Percentiles rank a stretch among this genome's conserved stretches.
phyloP scores from a whole-genome alignment of 257 asterid genomes.

The Craterostigma plantagineum region DNA sequence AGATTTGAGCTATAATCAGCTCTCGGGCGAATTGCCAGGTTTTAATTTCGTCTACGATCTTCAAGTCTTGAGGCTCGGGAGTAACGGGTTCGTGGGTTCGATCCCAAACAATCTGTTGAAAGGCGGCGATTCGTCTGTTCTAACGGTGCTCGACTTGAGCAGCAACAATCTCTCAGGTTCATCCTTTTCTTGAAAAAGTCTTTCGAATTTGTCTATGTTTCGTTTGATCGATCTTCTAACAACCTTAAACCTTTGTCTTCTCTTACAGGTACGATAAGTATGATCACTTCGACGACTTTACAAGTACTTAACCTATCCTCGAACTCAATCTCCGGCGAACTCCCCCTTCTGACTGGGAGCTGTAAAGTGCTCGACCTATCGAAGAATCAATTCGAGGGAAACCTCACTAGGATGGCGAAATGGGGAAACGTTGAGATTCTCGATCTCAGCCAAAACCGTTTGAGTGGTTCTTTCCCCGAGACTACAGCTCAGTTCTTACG shows the following conservation, averaged over 20 bases:
- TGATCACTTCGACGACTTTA: constrained; percentile 77
- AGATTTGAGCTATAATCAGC: constrained; percentile 89
- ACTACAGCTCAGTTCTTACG: constrained; percentile 72
- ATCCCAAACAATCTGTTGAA: constrained; percentile 71
- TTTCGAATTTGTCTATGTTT: too few species aligned
- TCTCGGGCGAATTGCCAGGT: constrained; percentile 79
- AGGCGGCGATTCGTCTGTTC: constrained; percentile 76
- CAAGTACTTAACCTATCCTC: constrained; percentile 63
- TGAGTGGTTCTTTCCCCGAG: constrained; percentile 61
- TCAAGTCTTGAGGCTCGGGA: constrained; percentile 60
- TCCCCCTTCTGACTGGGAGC: constrained; percentile 67
- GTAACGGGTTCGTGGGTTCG: constrained; percentile 54
- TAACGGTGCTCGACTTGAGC: constrained; percentile 72
- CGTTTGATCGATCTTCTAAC: too few species aligned
- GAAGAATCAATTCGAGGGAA: constrained; percentile 57
- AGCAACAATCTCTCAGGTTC: constrained; percentile 82
- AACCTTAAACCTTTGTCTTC: background rate
- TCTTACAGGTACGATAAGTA: constrained; percentile 44
- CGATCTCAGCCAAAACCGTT: constrained; percentile 66
- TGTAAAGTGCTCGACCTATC: constrained; percentile 62
- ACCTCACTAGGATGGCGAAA: constrained; percentile 43
- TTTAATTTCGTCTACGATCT: constrained; percentile 80
- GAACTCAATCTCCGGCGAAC: constrained; percentile 66
- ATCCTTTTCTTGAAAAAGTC: background rate
- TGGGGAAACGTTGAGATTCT: constrained; percentile 79